Evolutionary conservation across 768 basidiomycete genomes (phyloP).

Genomic region (Rhodocollybia butyracea): DNA sequence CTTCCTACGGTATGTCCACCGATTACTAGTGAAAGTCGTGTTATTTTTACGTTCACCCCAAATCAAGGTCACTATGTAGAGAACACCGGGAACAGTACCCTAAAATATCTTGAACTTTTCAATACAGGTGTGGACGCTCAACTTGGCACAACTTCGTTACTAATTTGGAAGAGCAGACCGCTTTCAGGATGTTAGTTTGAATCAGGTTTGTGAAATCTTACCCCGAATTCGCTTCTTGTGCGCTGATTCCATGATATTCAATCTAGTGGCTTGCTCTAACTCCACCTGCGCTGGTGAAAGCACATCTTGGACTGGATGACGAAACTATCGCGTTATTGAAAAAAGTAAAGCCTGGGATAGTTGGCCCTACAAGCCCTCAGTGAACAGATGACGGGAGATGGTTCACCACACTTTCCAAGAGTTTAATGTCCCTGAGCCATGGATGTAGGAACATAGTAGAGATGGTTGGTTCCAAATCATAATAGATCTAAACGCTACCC

Average conservation of each 20-base stretch:
- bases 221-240: neutral
- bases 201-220: constrained; percentile 31
- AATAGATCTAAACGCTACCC: too few relatives aligned
- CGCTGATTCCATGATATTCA: neutral
- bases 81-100: constrained; percentile 47
- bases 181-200: constrained; percentile 37
- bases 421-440: too few relatives aligned
- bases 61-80: constrained; percentile 45
- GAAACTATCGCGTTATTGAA: constrained; percentile 16
- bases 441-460: too few relatives aligned
- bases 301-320: constrained; percentile 38
- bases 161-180: neutral
- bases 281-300: constrained; percentile 43
- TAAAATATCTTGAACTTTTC: constrained; percentile 48
- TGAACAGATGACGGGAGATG: neutral
- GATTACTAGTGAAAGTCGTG: neutral
- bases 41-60: too few relatives aligned
- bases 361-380: constrained; percentile 6
- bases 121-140: constrained; percentile 25
- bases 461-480: too few relatives aligned
- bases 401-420: too few relatives aligned
- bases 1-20: constrained; percentile 42
- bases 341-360: constrained; percentile 4
- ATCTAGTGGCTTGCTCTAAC: constrained; percentile 44
- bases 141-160: neutral